Evolutionary conservation across 164 flowering plant species (phyloP), one percentile per base, ranked within the genome.

Genomic region (Nelumbo lutea): DNA sequence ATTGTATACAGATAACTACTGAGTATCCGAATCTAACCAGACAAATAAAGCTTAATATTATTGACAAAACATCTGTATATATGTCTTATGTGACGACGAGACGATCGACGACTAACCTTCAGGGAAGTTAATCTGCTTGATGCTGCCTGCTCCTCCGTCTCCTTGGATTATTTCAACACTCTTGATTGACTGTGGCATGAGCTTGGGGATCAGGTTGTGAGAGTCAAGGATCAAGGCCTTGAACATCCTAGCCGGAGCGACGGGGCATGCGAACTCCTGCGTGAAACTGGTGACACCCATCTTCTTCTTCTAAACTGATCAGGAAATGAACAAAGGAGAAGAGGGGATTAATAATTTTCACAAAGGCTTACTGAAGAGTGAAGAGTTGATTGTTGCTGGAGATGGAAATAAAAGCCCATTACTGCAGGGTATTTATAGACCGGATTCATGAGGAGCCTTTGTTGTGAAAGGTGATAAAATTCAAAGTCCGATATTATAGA

Each of bases 141-240:
- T 74, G 74, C 63, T 74, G 51, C 84, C 84, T 5, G 71, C 70
- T 1, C 76, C 78, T 38, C 84, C 84, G 58, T 78, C 75, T 1
- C 83, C 83, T 9, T 76, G 70, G 8, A 76, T 41, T 0, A 72
- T 7, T 1, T 73, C 72, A 3, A 75, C 50, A 14, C 68, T 75
- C 13, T 59, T 45, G 3, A 79, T 70, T 11, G 44, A 47, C 9
- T 27, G 27, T 69, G 74, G 78, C 60, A 79, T 52, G 56, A 81
- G 68, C 27, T 27, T 27, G 27, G 27, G 27, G 27, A 27, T 27
- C 27, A 27, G 27, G 27, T 27, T 27, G 27, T 27, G 27, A 27
- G 27, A 27, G 27, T 27, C 27, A 27, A 27, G 27, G 27, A 27
- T 27, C 27, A 27, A 27, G 27, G 27, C 84, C 46, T 55, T 68